Conservation (phyloP, 352 stramenopile genomes). For the Pythium inflatum region DNA sequence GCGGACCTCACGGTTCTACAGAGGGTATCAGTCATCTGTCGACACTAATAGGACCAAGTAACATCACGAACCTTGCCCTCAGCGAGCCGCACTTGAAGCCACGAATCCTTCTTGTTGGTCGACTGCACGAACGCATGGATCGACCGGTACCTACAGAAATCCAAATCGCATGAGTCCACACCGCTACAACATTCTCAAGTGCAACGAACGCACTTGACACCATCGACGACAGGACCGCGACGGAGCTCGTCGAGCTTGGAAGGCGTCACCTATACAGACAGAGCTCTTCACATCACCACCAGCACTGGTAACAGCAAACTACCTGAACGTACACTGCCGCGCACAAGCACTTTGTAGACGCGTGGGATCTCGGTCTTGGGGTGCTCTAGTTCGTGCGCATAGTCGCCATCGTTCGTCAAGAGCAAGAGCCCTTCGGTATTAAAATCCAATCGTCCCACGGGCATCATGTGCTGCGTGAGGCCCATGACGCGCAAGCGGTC, state of each 20-base stretch:
- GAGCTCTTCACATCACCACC: too few species aligned
- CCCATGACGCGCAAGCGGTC: constrained; percentile 84
- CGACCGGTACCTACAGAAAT: constrained; percentile 47
- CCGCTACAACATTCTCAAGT: too few species aligned
- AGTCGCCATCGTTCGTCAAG: constrained; percentile 93
- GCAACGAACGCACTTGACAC: constrained; percentile 60
- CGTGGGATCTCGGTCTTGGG: constrained; percentile 74
- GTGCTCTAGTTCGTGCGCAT: constrained; percentile 88
- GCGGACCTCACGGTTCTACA: constrained; percentile 90
- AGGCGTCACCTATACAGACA: constrained; percentile 47
- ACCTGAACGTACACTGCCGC: constrained; percentile 45
- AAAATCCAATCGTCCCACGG: constrained; percentile 92
- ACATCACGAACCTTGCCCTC: constrained; percentile 93
- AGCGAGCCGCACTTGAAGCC: constrained; percentile 83
- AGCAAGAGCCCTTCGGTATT: constrained; percentile 92
- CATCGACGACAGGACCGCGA: constrained; percentile 80
- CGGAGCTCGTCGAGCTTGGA: constrained; percentile 83
- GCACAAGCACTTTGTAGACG: constrained; percentile 86
- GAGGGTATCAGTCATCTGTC: too few species aligned
- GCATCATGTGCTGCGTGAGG: constrained; percentile 84
- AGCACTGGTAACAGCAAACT: too few species aligned
- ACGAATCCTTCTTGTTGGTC: constrained; percentile 88
- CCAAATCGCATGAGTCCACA: neutral
- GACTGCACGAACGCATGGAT: constrained; percentile 77
- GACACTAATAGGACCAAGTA: too few species aligned